Percentiles rank a stretch among this genome's conserved stretches.
Conservation (phyloP, 768 basidiomycete genomes). For the Mycena maculata region DNA sequence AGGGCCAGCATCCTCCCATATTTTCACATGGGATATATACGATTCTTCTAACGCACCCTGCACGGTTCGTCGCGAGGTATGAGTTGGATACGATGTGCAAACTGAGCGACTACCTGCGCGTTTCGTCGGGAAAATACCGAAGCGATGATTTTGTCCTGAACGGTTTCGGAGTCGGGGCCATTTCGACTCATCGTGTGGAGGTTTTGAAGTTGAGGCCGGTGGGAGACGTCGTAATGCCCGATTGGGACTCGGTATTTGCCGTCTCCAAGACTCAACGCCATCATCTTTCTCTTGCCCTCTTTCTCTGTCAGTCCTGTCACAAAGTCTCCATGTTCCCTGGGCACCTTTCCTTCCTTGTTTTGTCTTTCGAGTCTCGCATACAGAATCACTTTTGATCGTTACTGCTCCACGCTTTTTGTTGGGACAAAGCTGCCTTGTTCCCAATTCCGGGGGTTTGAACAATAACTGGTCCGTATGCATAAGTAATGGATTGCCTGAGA, state of each 20-base stretch:
- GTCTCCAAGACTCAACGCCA: background rate
- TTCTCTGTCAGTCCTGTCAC: too few species aligned
- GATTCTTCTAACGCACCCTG: slow-evolving; percentile 75
- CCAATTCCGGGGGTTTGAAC: background rate
- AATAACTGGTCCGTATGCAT: slow-evolving; percentile 21
- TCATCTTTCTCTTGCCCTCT: background rate
- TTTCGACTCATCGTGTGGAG: background rate
- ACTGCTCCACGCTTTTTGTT: background rate
- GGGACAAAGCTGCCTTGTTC: slow-evolving; percentile 12
- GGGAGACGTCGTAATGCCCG: background rate
- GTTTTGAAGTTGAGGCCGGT: background rate
- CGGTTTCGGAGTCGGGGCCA: background rate
- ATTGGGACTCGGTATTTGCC: background rate
- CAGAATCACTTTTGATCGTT: slow-evolving; percentile 14
- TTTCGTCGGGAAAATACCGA: slow-evolving; percentile 86
- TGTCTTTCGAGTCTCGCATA: slow-evolving; percentile 14
- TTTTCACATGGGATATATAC: slow-evolving; percentile 91
- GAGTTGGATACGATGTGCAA: background rate
- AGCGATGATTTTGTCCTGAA: slow-evolving; percentile 72
- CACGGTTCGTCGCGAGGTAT: slow-evolving; percentile 66
- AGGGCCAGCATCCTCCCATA: slow-evolving; percentile 85
- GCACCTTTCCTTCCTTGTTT: too few species aligned
- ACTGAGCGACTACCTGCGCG: slow-evolving; percentile 42
- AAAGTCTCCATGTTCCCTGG: too few species aligned
- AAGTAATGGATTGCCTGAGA: slow-evolving; percentile 17